phyloP scores from a whole-genome alignment of 352 stramenopile species.

The Peronosclerospora sorghi region DNA sequence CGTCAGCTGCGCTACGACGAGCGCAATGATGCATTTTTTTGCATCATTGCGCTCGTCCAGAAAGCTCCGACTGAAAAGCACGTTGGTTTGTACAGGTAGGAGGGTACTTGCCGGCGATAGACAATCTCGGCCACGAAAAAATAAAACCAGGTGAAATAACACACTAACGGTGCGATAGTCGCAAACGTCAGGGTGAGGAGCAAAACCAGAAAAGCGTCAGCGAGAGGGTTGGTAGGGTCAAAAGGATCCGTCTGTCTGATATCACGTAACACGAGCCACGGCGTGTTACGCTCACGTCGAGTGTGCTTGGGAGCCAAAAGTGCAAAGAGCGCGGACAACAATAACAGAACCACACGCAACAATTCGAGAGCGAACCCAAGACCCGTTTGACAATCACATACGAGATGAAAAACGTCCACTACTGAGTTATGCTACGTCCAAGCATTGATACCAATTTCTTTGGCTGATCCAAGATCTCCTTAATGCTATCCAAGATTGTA shows the following conservation, averaged over 20 bases:
- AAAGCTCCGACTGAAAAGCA: slow-evolving; percentile 52
- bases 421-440: slow-evolving; percentile 61
- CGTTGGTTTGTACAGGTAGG: slow-evolving; percentile 56
- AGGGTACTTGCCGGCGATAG: slow-evolving; percentile 56
- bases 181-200: slow-evolving; percentile 72
- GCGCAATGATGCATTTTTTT: slow-evolving; percentile 60
- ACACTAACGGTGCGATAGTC: slow-evolving; percentile 63
- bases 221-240: slow-evolving; percentile 43
- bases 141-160: slow-evolving; percentile 65
- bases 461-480: slow-evolving; percentile 59
- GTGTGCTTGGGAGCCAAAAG: slow-evolving; percentile 55
- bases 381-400: slow-evolving; percentile 65
- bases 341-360: slow-evolving; percentile 40
- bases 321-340: slow-evolving; percentile 36
- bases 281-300: slow-evolving; percentile 34
- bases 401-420: slow-evolving; percentile 80
- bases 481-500: slow-evolving; percentile 62
- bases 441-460: slow-evolving; percentile 63
- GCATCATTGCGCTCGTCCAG: slow-evolving; percentile 65
- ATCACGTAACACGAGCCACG: slow-evolving; percentile 44
- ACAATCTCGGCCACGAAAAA: slow-evolving; percentile 58
- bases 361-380: slow-evolving; percentile 51
- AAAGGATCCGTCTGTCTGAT: slow-evolving; percentile 44
- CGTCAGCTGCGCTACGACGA: slow-evolving; percentile 64
- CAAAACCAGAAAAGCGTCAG: slow-evolving; percentile 56